Evolutionary conservation across 2,329 filamentous ascomycete genomes (phyloP), one percentile per base, ranked within the genome.

Genomic region (Fusarium stilboides): DNA sequence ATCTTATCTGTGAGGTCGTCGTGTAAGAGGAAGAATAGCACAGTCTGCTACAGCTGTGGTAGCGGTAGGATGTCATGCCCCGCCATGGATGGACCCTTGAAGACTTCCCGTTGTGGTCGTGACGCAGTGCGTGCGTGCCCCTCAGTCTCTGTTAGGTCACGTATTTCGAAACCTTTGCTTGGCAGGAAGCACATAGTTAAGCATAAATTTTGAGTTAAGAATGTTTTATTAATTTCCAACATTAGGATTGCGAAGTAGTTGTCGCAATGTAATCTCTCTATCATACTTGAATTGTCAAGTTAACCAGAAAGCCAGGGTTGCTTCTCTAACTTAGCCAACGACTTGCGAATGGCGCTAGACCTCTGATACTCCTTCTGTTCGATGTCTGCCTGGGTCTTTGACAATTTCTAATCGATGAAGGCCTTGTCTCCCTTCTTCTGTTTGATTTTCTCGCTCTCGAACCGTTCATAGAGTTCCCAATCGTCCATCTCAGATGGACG

Each of bases 401-500:
- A 74, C 28, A 79, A 71, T 45, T 78, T 82, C 83, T 81, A 85
- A 26, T 80, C 78, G 13, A 81, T 60, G 58, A 82, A 84, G 9
- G 69, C 77, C 34, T 77, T 68, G 15, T 82, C 79, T 2, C 84
- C 83, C 15, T 79, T 73, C 5, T 75, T 71, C 49, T 80, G 69
- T 57, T 78, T 79, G 53, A 83, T 78, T 73, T 79, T 79, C 51
- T 82, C 81, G 13, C 77, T 80, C 72, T 86, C 80, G 31, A 81
- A 73, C 65, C 81, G 83, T 67, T 85, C 79, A 73, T 84, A 88
- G 10, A 87, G 70, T 3, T 77, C 61, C 86, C 85, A 89, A 60
- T 89, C 86, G 62, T 89, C 87, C 8, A 87, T 68, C 72, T 89
- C 84, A 3, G 86, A 87, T 3, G 87, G 86, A 13, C 74, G 79